Evolutionary conservation across 768 basidiomycete species (phyloP).

Genomic region (Pleurotus giganteus): DNA sequence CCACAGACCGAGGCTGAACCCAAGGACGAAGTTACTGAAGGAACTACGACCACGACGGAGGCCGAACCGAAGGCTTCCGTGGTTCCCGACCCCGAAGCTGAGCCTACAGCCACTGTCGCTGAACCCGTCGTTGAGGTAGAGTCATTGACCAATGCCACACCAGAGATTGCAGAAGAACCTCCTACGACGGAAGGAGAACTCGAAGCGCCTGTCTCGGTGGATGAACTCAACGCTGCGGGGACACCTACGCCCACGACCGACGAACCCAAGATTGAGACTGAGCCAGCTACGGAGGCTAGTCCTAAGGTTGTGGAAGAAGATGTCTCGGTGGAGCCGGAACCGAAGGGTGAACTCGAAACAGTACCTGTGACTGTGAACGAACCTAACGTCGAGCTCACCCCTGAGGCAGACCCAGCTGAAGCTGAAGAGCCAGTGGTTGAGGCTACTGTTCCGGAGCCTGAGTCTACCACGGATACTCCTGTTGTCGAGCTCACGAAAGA

Average conservation of each 20-base stretch:
- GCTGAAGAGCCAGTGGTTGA: not conserved
- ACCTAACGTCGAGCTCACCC: not conserved
- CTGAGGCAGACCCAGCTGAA: not conserved
- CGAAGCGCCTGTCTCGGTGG: too few species aligned
- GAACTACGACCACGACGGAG: too few species aligned
- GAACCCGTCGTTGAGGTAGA: not conserved
- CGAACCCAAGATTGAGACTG: not conserved
- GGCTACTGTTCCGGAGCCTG: not conserved
- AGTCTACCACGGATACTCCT: too few species aligned
- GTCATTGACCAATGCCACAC: too few species aligned
- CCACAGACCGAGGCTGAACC: not conserved
- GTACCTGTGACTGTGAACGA: not conserved
- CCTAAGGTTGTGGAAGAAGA: not conserved
- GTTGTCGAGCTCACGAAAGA: too few species aligned
- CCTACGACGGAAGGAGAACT: not conserved
- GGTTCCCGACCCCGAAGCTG: too few species aligned
- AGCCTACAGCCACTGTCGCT: too few species aligned
- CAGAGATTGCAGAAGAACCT: not conserved
- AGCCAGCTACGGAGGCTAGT: too few species aligned
- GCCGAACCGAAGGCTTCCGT: too few species aligned
- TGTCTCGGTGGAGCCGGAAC: not conserved
- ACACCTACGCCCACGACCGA: too few species aligned
- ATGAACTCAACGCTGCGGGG: too few species aligned
- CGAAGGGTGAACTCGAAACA: not conserved
- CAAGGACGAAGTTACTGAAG: not conserved